Conservation (phyloP, 2,329 filamentous ascomycete species). For the Chaetomium globosum region DNA sequence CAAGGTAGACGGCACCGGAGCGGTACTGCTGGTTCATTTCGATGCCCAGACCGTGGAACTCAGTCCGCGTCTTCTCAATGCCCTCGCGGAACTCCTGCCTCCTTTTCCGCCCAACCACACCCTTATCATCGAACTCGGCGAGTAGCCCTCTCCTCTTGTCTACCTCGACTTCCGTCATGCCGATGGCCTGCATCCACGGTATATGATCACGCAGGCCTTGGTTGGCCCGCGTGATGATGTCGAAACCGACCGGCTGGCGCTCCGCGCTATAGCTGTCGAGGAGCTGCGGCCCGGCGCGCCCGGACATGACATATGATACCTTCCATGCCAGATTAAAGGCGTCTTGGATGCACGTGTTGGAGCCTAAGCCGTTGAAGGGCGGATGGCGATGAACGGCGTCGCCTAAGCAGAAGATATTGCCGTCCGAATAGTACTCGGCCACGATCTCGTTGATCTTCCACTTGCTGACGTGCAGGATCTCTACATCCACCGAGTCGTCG, state of each 20-base stretch:
- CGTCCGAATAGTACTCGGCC: constrained; percentile 57
- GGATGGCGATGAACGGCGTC: constrained; percentile 63
- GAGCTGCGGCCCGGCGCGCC: constrained; percentile 44
- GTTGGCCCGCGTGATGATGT: constrained; percentile 60
- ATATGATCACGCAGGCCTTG: constrained; percentile 57
- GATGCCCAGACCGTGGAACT: constrained; percentile 59
- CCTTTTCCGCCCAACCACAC: constrained; percentile 44
- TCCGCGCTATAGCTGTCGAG: constrained; percentile 51
- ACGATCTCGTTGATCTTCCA: constrained; percentile 66
- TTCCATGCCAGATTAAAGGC: constrained; percentile 61
- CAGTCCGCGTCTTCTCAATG: constrained; percentile 49
- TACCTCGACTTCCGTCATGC: constrained; percentile 45
- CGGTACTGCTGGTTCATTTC: constrained; percentile 63
- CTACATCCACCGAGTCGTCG: constrained; percentile 52
- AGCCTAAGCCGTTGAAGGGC: constrained; percentile 59
- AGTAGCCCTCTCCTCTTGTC: constrained; percentile 46
- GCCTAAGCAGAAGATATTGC: constrained; percentile 58
- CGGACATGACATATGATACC: constrained; percentile 50
- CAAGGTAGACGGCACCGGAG: constrained; percentile 49
- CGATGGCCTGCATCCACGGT: constrained; percentile 51
- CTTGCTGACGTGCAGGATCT: constrained; percentile 57
- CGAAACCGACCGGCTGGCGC: constrained; percentile 54
- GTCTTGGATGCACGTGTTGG: constrained; percentile 62
- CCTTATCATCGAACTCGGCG: constrained; percentile 46
- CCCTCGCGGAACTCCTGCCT: constrained; percentile 46